phyloP scores from a whole-genome alignment of 2,329 filamentous ascomycete species.

The Huntiella omanensis region DNA sequence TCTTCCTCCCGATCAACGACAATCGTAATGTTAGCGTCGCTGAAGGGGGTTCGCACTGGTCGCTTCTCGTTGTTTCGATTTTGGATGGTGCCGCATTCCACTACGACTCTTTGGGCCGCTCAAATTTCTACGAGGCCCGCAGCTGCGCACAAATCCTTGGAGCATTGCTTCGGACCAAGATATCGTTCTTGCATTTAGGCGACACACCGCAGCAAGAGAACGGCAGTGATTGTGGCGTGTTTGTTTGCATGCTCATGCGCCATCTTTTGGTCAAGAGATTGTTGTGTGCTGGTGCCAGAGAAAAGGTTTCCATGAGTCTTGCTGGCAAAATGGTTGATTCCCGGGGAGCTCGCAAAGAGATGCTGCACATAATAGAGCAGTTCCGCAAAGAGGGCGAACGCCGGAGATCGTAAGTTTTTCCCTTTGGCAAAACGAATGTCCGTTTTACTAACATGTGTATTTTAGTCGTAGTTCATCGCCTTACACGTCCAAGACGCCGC shows the following conservation, averaged over 20 bases:
- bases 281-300: conserved; percentile 55
- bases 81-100: conserved; percentile 88
- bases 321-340: conserved; percentile 70
- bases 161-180: conserved; percentile 42
- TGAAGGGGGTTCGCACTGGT: conserved; percentile 94
- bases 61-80: conserved; percentile 69
- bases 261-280: conserved; percentile 76
- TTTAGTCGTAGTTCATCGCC: conserved; percentile 13
- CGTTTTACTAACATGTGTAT: background rate
- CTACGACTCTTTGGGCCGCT: conserved; percentile 70
- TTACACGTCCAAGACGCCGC: conserved; percentile 20
- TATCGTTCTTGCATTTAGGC: conserved; percentile 63
- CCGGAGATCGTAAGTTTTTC: conserved; percentile 50
- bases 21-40: conserved; percentile 53
- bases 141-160: conserved; percentile 51
- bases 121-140: conserved; percentile 58
- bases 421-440: background rate
- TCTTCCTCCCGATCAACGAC: conserved; percentile 93
- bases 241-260: conserved; percentile 88
- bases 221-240: conserved; percentile 83
- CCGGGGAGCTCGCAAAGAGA: conserved; percentile 64
- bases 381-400: conserved; percentile 76
- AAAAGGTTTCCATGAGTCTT: conserved; percentile 92
- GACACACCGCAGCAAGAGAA: conserved; percentile 88
- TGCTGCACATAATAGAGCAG: conserved; percentile 73